Base-by-base conservation (phyloP, 139 green algal genomes). In the Nannochloris sp. region DNA sequence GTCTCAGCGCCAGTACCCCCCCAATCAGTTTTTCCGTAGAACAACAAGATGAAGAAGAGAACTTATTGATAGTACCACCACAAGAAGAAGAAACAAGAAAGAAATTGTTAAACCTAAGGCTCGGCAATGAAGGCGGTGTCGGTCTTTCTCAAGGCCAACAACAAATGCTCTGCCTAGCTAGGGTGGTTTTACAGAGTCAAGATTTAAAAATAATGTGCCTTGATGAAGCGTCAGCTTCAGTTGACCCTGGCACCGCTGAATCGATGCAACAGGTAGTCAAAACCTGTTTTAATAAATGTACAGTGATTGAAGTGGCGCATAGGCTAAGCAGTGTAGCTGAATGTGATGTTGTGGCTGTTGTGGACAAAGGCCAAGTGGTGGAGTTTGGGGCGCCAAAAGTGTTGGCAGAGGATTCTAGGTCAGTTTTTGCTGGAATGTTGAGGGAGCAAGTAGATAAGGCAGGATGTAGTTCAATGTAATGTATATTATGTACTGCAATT, bases 151-250 rank as follows among this genome's bases (percentile, higher is more conserved):
- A 51, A 47, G 88, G 88, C 1, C 87, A 95, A 70, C 75, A 83
- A 66, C 88, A 95, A 77, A 78, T 92, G 64, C 67, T 95, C 65
- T 83, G 75, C 61, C 56, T 95, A 35, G 87, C 85, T 7, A 66
- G 88, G 0, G 65, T 84, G 44, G 69, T 95, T 61, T 74, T 95
- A 55, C 56, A 71, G n/a, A n/a, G n/a, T n/a, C n/a, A n/a, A 7
- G 60, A 64, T 0, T 57, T 73, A 2, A 64, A 24, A 4, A 51
- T 95, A 19, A 60, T 95, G 33, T 66, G 82, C 29, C 60, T 95
- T 42, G 88, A 95, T 34, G 88, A 95, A 55, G 57, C 53, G 6
- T 87, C 74, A 1, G 76, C 82, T 0, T 69, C 60, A 23, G 71
- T 90, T 23, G 85, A 92, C 46, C 71, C 60, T 2, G 69, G 27